phyloP scores from a whole-genome alignment of 176 grass and related monocot genomes.

The Triticum monococcum region DNA sequence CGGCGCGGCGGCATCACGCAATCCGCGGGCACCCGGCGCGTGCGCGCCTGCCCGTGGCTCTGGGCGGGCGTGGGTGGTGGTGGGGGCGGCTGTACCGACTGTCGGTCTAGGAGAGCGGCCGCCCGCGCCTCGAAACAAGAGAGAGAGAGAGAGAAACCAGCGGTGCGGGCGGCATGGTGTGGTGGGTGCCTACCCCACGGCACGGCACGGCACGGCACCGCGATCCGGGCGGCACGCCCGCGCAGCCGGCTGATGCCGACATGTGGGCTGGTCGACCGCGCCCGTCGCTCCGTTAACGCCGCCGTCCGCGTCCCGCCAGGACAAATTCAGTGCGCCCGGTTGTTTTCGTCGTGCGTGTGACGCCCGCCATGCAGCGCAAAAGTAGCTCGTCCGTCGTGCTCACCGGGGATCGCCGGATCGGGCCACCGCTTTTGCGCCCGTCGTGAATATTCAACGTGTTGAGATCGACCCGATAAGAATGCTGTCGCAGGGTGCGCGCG shows the following conservation, averaged over 20 bases:
- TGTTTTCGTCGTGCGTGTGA: neutral
- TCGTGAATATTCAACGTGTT: neutral
- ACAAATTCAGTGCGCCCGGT: neutral
- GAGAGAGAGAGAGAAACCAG: neutral
- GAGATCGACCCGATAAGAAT: neutral
- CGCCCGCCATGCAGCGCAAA: neutral
- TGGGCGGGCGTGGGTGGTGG: neutral
- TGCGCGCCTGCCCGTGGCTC: constrained; percentile 38
- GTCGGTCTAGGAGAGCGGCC: constrained; percentile 33
- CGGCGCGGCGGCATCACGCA: constrained; percentile 49
- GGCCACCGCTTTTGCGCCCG: neutral
- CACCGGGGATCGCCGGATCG: constrained; percentile 33
- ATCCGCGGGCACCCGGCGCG: constrained; percentile 47
- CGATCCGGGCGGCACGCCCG: constrained; percentile 46
- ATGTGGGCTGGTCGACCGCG: neutral
- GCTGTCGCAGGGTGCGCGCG: neutral
- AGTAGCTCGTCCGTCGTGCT: constrained; percentile 25
- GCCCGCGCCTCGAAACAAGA: constrained; percentile 35
- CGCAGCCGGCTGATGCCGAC: constrained; percentile 40
- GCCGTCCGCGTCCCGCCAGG: constrained; percentile 3
- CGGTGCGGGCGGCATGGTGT: neutral
- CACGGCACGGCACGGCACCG: constrained; percentile 13
- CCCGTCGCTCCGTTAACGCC: constrained; percentile 5
- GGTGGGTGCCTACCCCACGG: neutral
- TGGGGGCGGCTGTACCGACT: constrained; percentile 23